Conservation (phyloP, 2,329 filamentous ascomycete species). For the Penicillium sp. region DNA sequence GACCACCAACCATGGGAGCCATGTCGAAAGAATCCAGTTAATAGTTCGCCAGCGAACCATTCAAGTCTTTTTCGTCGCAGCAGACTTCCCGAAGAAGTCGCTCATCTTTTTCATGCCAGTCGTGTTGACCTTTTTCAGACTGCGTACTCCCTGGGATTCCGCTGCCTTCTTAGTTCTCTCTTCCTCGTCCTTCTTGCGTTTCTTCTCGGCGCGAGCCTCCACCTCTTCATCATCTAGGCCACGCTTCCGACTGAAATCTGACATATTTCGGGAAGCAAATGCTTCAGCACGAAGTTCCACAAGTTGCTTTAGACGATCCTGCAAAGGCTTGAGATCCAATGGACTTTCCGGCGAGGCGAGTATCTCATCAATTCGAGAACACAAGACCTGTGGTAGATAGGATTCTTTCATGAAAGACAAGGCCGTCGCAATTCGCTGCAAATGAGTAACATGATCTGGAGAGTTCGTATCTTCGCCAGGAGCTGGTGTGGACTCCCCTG, state of each 20-base stretch:
- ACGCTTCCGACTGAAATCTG: constrained; percentile 46
- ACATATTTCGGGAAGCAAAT: constrained; percentile 60
- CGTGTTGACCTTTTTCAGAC: constrained; percentile 86
- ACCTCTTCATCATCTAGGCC: constrained; percentile 44
- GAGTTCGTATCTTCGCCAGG: constrained; percentile 30
- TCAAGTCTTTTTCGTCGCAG: constrained; percentile 36
- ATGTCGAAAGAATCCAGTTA: neutral
- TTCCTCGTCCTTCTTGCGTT: constrained; percentile 81
- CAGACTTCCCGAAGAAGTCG: constrained; percentile 77
- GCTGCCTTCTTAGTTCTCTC: constrained; percentile 77
- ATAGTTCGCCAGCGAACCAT: neutral
- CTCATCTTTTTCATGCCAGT: constrained; percentile 97
- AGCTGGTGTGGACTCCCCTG: constrained; percentile 38
- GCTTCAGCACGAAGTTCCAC: constrained; percentile 69
- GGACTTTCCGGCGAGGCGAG: constrained; percentile 41
- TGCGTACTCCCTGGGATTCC: constrained; percentile 72
- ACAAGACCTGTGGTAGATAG: constrained; percentile 45
- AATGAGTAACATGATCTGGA: constrained; percentile 39
- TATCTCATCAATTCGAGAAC: constrained; percentile 37
- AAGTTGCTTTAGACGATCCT: constrained; percentile 67
- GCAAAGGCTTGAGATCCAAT: constrained; percentile 68
- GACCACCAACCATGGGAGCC: neutral
- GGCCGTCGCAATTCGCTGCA: constrained; percentile 51
- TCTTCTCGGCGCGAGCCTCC: constrained; percentile 69
- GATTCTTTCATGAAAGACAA: constrained; percentile 51